A percentile compares a stretch with the other conserved stretches of the same genome.
phyloP scores from a whole-genome alignment of 257 asterid species.

The Jasminum sambac region DNA sequence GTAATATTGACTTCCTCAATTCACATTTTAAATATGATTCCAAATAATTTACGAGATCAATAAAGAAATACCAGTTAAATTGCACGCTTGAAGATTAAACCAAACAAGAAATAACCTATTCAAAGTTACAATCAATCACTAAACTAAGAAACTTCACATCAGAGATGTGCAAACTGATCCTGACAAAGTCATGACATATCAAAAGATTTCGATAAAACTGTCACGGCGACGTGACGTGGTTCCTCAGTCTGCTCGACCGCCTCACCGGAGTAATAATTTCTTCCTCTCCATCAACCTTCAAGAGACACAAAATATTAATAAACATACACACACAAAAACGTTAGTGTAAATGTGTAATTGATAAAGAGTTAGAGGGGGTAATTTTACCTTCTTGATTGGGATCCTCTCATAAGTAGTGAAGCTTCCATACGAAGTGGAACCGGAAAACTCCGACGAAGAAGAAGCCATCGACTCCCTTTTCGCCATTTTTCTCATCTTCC shows the following conservation, averaged over 20 bases:
- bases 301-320: not conserved
- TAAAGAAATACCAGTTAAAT: not conserved
- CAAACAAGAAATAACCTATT: not conserved
- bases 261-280: slow-evolving; percentile 88
- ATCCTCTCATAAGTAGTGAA: slow-evolving; percentile 87
- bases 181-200: not conserved
- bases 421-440: slow-evolving; percentile 82
- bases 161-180: not conserved
- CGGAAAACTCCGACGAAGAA: slow-evolving; percentile 48
- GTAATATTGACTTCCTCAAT: too few species aligned
- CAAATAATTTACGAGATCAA: too few species aligned
- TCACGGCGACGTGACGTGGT: slow-evolving; percentile 48
- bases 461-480: slow-evolving; percentile 71
- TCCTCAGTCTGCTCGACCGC: slow-evolving; percentile 87
- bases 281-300: slow-evolving; percentile 69
- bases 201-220: not conserved
- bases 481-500: slow-evolving; percentile 31
- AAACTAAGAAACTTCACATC: not conserved
- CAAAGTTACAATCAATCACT: not conserved
- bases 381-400: slow-evolving; percentile 64
- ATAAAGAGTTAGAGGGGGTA: not conserved
- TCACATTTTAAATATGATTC: too few species aligned
- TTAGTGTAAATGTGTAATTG: not conserved
- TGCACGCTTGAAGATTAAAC: not conserved
- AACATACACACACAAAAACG: not conserved